These are phyloP conservation scores for Saturnispora dispora DNA, from an alignment of 805 yeast genomes.

Conservation along the genomic window DNA sequence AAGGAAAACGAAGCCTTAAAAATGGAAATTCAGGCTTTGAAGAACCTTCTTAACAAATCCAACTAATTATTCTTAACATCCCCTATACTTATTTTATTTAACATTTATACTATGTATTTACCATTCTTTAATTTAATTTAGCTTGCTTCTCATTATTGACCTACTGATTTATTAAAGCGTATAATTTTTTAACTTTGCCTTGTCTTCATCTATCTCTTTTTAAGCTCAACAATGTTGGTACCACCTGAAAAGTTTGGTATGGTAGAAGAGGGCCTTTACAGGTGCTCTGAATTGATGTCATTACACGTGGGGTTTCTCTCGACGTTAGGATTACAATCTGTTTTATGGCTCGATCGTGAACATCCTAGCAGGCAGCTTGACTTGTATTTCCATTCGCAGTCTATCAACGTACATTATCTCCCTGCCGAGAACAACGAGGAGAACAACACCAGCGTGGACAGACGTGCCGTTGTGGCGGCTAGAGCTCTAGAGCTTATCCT, in stretches of 20 bases:
- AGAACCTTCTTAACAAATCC: constrained; percentile 32
- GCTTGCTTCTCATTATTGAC: not conserved
- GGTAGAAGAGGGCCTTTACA: constrained; percentile 78
- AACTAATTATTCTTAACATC: not conserved
- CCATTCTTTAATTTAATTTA: not conserved
- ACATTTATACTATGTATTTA: not conserved
- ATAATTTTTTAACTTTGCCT: not conserved
- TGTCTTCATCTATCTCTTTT: not conserved
- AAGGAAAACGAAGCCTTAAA: constrained; percentile 50
- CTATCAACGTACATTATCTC: constrained; percentile 42
- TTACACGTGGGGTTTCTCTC: constrained; percentile 70
- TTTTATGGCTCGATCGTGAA: constrained; percentile 76
- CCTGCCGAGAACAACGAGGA: constrained; percentile 19
- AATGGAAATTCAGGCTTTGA: constrained; percentile 48
- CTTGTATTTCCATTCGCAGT: constrained; percentile 50
- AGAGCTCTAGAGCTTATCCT: constrained; percentile 59
- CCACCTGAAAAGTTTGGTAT: constrained; percentile 91
- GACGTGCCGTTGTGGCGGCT: constrained; percentile 46
- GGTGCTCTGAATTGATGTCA: constrained; percentile 72
- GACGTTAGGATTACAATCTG: constrained; percentile 58
- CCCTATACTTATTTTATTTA: not conserved
- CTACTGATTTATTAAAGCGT: not conserved
- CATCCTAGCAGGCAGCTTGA: constrained; percentile 67
- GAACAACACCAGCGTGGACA: constrained; percentile 17
- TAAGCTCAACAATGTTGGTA: constrained; percentile 50